These are phyloP conservation scores for Penicillium oxalicum DNA, from an alignment of 2,329 filamentous ascomycete genomes.

Conservation along the genomic window DNA sequence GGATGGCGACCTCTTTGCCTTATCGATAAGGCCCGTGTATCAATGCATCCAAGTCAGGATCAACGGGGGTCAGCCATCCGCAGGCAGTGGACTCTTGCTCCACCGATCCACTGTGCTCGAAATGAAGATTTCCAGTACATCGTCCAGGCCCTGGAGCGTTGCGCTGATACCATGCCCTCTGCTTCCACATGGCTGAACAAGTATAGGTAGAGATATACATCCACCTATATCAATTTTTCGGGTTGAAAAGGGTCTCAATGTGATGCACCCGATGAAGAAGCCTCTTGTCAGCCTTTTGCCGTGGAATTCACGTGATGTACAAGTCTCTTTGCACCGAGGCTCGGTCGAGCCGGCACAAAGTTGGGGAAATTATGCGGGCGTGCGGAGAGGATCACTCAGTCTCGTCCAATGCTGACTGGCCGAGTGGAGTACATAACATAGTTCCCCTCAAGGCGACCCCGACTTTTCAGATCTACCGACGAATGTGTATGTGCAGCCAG, in stretches of 20 bases:
- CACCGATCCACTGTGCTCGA: too few species aligned
- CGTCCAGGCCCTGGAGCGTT: too few species aligned
- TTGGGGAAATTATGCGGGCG: neutral
- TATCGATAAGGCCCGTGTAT: slow-evolving; percentile 20
- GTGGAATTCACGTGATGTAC: slow-evolving; percentile 7
- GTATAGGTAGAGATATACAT: neutral
- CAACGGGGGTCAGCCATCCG: neutral
- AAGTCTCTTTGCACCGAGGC: slow-evolving; percentile 4
- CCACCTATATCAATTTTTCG: neutral
- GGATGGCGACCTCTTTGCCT: slow-evolving; percentile 9
- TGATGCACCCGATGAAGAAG: too few species aligned
- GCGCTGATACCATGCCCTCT: too few species aligned
- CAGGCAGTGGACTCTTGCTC: too few species aligned
- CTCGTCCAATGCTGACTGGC: neutral
- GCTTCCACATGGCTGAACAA: neutral
- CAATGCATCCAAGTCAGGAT: neutral
- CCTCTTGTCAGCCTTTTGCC: too few species aligned
- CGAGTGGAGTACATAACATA: slow-evolving; percentile 1
- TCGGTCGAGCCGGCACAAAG: slow-evolving; percentile 3
- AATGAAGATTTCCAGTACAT: too few species aligned
- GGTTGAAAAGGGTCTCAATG: neutral
- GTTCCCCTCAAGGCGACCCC: too few species aligned
- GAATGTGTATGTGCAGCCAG: neutral
- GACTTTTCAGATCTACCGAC: too few species aligned
- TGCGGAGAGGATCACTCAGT: slow-evolving; percentile 11